A percentile compares a stretch with the other conserved stretches of the same genome.
Conservation (phyloP, 768 basidiomycete species). For the Baorangia bicolor region DNA sequence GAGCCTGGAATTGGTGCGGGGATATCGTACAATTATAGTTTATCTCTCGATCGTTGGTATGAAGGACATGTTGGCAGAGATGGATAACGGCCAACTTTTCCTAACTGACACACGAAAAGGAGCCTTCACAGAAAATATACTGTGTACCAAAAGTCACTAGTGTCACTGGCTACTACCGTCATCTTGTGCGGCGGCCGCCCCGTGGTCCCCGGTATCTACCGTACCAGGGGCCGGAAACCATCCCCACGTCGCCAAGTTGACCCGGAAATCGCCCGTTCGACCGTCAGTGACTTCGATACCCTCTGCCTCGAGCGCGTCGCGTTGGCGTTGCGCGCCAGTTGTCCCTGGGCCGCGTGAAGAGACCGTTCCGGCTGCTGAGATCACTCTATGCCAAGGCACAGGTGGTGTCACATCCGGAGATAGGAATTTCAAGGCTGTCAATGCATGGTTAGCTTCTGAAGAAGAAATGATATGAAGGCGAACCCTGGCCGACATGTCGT, state of each 20-base stretch:
- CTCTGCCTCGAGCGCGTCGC: conserved; percentile 74
- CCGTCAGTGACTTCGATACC: conserved; percentile 71
- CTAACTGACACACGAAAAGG: background rate
- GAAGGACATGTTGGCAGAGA: background rate
- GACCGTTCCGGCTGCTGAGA: conserved; percentile 66
- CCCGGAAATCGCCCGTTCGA: conserved; percentile 54
- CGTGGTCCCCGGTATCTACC: conserved; percentile 19
- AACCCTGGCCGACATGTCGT: conserved; percentile 82
- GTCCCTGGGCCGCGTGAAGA: conserved; percentile 87
- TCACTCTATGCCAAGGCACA: conserved; percentile 81
- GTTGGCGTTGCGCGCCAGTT: conserved; percentile 71
- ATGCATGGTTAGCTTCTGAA: background rate
- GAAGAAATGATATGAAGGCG: background rate
- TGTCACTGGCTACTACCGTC: background rate
- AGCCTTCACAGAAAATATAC: background rate
- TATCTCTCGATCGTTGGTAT: background rate
- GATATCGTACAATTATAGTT: background rate
- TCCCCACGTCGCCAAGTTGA: conserved; percentile 57
- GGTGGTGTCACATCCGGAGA: conserved; percentile 57
- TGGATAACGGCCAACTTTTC: background rate
- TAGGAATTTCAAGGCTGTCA: conserved; percentile 73
- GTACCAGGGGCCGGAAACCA: conserved; percentile 58
- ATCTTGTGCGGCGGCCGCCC: background rate
- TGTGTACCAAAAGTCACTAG: too few species aligned
- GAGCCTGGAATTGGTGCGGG: too few species aligned